Evolutionary conservation across 2,329 filamentous ascomycete species (phyloP).

Genomic region (Seiridium unicorne): DNA sequence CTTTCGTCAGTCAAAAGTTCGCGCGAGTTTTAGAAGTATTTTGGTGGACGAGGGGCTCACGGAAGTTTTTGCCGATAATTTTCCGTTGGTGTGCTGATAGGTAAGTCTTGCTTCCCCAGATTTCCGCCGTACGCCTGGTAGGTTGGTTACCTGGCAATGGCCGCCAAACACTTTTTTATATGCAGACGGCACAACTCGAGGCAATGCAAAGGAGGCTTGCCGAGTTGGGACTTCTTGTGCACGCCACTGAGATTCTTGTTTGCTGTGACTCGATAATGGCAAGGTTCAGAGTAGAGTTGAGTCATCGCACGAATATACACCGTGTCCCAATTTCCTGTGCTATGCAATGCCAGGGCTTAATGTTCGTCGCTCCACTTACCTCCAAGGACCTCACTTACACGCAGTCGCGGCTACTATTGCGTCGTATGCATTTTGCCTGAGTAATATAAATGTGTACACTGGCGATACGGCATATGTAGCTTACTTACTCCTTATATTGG

Average conservation of each 20-base stretch:
- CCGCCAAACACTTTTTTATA: neutral
- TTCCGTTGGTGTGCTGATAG: neutral
- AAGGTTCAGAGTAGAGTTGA: neutral
- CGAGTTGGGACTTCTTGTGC: neutral
- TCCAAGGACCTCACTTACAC: neutral
- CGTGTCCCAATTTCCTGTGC: neutral
- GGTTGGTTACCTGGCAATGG: neutral
- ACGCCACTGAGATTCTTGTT: neutral
- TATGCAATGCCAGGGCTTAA: neutral
- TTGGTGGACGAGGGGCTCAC: slow-evolving; percentile 6
- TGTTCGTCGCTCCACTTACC: neutral
- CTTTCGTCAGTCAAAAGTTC: slow-evolving; percentile 7
- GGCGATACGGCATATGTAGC: too few species aligned
- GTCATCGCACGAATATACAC: neutral
- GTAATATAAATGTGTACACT: too few species aligned
- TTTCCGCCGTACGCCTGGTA: neutral
- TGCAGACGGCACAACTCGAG: neutral
- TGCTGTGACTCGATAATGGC: neutral
- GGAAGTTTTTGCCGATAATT: slow-evolving; percentile 6
- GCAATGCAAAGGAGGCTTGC: neutral
- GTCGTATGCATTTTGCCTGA: neutral
- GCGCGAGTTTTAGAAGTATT: slow-evolving; percentile 6
- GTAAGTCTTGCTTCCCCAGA: neutral
- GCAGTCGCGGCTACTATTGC: neutral
- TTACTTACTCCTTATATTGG: too few species aligned